phyloP scores from a whole-genome alignment of 352 stramenopile genomes.

The Pilasporangium apinafurcum region DNA sequence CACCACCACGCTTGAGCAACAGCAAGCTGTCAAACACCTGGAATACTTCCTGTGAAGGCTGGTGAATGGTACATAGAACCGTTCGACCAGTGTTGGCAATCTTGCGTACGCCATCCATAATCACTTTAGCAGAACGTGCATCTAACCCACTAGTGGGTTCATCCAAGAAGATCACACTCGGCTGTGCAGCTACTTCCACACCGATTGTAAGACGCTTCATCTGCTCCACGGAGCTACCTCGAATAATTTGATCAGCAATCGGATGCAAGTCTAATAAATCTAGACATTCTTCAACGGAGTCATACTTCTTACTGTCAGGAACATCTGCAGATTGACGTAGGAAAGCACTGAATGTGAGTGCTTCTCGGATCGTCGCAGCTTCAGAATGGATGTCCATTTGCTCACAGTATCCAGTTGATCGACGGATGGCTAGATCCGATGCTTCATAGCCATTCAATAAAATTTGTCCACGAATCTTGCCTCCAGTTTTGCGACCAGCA shows the following conservation, averaged over 20 bases:
- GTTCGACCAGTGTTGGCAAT: constrained; percentile 5
- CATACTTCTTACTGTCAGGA: constrained; percentile 5
- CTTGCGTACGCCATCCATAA: constrained; percentile 4
- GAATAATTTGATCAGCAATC: constrained; percentile 12
- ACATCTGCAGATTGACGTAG: constrained; percentile 33
- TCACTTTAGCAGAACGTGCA: constrained; percentile 4
- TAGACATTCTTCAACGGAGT: constrained; percentile 9
- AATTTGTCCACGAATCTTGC: constrained; percentile 70
- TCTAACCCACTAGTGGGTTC: not conserved
- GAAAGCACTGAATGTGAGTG: constrained; percentile 85
- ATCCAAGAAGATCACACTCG: constrained; percentile 1
- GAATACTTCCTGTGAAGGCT: constrained; percentile 70
- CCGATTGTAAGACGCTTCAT: constrained; percentile 2
- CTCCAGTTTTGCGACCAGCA: constrained; percentile 85
- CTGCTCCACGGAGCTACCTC: constrained; percentile 10
- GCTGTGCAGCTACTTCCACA: constrained; percentile 1
- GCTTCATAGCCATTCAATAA: constrained; percentile 68
- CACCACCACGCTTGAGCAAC: constrained; percentile 42
- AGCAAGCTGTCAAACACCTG: constrained; percentile 67
- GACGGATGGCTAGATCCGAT: constrained; percentile 10
- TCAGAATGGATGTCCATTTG: constrained; percentile 88
- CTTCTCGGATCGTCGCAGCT: constrained; percentile 86
- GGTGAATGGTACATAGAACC: constrained; percentile 23
- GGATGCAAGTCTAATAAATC: constrained; percentile 7
- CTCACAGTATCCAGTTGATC: constrained; percentile 52